Evolutionary conservation across 441 rosid genomes (phyloP).

Genomic region (Dalechampia spathulata): DNA sequence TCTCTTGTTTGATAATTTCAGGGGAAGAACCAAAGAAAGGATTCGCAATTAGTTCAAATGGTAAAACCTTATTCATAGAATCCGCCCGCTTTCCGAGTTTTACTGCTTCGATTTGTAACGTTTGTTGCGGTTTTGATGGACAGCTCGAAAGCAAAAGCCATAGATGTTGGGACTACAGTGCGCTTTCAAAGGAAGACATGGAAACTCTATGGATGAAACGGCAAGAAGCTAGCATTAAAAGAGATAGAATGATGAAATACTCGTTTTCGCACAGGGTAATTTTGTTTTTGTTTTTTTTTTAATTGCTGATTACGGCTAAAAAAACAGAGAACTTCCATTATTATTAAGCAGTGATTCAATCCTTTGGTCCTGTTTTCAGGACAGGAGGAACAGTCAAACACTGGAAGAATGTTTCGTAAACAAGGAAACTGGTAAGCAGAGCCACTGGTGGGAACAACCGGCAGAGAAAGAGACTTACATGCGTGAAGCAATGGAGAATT

Average conservation of each 20-base stretch:
- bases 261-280: slow-evolving; percentile 71
- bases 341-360: too few species aligned
- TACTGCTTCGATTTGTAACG: not conserved
- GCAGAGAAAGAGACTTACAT: slow-evolving; percentile 13
- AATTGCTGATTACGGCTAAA: too few species aligned
- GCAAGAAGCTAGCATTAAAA: slow-evolving; percentile 49
- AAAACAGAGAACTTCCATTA: too few species aligned
- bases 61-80: not conserved
- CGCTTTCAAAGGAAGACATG: slow-evolving; percentile 53
- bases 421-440: slow-evolving; percentile 37
- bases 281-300: not conserved
- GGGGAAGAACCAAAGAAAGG: slow-evolving; percentile 8
- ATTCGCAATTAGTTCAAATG: not conserved
- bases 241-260: slow-evolving; percentile 77
- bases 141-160: slow-evolving; percentile 37
- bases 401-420: slow-evolving; percentile 30
- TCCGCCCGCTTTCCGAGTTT: not conserved
- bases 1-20: not conserved
- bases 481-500: slow-evolving; percentile 24
- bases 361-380: slow-evolving; percentile 32
- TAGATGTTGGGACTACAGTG: slow-evolving; percentile 56
- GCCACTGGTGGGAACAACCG: slow-evolving; percentile 26
- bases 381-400: slow-evolving; percentile 38
- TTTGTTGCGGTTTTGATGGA: not conserved
- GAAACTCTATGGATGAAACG: slow-evolving; percentile 49